Evolutionary conservation across 495 filamentous ascomycete genomes (phyloP).

Genomic region (Tetracladium setigerum): DNA sequence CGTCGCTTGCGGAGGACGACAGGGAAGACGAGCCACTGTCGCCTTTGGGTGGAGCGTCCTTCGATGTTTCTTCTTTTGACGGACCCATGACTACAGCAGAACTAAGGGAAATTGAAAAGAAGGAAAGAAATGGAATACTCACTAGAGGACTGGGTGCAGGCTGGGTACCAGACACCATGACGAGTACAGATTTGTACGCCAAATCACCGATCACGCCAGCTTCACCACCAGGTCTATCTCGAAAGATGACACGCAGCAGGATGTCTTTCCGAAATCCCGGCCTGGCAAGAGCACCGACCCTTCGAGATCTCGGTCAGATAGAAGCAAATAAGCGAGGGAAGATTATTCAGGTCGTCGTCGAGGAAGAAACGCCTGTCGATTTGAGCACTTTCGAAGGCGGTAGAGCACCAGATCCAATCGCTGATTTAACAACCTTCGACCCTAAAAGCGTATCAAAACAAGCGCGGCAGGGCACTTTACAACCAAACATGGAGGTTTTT

Average conservation of each 20-base stretch:
- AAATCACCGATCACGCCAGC: conserved; percentile 23
- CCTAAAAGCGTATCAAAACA: too few relatives aligned
- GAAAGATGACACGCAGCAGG: conserved; percentile 14
- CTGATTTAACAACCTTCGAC: conserved; percentile 4
- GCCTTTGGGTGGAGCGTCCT: background rate
- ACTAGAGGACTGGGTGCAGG: conserved; percentile 42
- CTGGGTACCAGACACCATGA: conserved; percentile 31
- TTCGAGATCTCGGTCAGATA: conserved; percentile 36
- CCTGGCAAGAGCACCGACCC: conserved; percentile 24
- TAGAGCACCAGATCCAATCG: conserved; percentile 2
- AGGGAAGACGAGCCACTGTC: conserved; percentile 5
- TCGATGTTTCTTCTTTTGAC: conserved; percentile 16
- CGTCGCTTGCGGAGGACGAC: conserved; percentile 11
- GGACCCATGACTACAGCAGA: conserved; percentile 15
- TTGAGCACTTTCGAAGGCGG: conserved; percentile 27
- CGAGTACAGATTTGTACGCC: conserved; percentile 33
- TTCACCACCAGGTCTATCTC: conserved; percentile 19
- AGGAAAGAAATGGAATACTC: conserved; percentile 35
- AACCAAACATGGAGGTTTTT: conserved; percentile 33
- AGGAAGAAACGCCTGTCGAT: conserved; percentile 30
- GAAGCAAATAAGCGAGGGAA: conserved; percentile 45
- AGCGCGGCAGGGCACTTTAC: background rate
- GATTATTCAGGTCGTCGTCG: conserved; percentile 42
- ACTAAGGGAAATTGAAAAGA: conserved; percentile 4
- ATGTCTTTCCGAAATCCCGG: conserved; percentile 18